Evolutionary conservation across 2,329 filamentous ascomycete genomes (phyloP).

Genomic region (Pseudocercospora macadamiae): DNA sequence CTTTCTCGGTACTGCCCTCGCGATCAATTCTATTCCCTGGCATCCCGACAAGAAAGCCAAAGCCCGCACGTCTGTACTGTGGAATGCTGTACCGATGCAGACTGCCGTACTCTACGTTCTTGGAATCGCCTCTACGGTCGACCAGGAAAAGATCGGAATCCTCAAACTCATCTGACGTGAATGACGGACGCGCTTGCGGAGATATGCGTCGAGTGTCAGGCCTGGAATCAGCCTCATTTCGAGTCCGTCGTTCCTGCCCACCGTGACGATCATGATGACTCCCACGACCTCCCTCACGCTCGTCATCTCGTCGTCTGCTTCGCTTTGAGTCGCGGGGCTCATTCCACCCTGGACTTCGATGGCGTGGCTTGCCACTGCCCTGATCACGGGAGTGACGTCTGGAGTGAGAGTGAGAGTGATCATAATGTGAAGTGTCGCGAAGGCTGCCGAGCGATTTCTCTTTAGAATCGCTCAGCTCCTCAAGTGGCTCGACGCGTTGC

Average conservation of each 20-base stretch:
- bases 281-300: conserved; percentile 3
- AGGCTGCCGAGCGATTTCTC: too few species aligned
- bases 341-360: neutral
- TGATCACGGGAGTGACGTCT: neutral
- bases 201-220: neutral
- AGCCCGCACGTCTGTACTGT: conserved; percentile 68
- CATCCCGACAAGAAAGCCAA: conserved; percentile 72
- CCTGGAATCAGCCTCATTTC: neutral
- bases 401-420: too few species aligned
- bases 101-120: conserved; percentile 74
- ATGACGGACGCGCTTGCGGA: neutral
- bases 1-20: conserved; percentile 58
- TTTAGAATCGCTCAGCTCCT: too few species aligned
- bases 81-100: conserved; percentile 74
- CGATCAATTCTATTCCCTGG: conserved; percentile 67
- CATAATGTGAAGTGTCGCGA: too few species aligned
- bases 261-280: neutral
- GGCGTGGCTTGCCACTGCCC: neutral
- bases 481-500: too few species aligned
- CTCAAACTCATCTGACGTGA: conserved; percentile 22
- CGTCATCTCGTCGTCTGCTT: conserved; percentile 1
- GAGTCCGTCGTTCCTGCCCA: too few species aligned
- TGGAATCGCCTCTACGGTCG: conserved; percentile 75
- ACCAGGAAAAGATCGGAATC: conserved; percentile 56
- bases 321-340: neutral